Evolutionary conservation across 331 rosid genomes (phyloP).

Genomic region (Quercus tomentella): DNA sequence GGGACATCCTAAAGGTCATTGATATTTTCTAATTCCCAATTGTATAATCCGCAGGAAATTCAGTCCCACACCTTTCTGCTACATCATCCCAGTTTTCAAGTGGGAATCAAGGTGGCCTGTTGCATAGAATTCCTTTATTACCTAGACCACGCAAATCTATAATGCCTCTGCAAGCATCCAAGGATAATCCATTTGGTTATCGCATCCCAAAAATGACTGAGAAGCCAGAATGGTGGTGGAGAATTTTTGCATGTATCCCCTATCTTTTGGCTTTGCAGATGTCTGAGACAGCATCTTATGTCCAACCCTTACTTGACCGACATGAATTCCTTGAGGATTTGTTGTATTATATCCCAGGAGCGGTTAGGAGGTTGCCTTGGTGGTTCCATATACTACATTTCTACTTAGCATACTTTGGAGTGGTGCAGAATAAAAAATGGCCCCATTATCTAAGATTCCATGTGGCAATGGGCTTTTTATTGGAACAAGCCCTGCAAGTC

Average conservation of each 20-base stretch:
- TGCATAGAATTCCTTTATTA: conserved; percentile 17
- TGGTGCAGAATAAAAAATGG: conserved; percentile 59
- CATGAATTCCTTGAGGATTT: conserved; percentile 38
- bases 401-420: conserved; percentile 44
- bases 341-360: conserved; percentile 72
- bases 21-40: background rate
- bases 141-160: conserved; percentile 21
- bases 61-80: conserved; percentile 23
- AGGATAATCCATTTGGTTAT: conserved; percentile 43
- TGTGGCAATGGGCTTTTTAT: conserved; percentile 65
- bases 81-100: conserved; percentile 26
- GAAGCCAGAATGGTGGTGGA: conserved; percentile 97
- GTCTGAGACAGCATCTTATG: conserved; percentile 63
- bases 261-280: conserved; percentile 63
- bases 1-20: conserved; percentile 7
- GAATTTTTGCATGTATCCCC: conserved; percentile 75
- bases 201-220: conserved; percentile 47
- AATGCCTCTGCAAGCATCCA: conserved; percentile 41
- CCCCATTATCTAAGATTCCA: conserved; percentile 73
- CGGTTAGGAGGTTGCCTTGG: conserved; percentile 48
- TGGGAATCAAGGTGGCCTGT: conserved; percentile 25
- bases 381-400: conserved; percentile 75
- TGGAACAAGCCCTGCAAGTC: conserved; percentile 63
- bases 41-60: conserved; percentile 34
- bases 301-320: conserved; percentile 54